Base-by-base conservation (phyloP, 2,329 filamentous ascomycete genomes). In the Pseudonectria buxi region DNA sequence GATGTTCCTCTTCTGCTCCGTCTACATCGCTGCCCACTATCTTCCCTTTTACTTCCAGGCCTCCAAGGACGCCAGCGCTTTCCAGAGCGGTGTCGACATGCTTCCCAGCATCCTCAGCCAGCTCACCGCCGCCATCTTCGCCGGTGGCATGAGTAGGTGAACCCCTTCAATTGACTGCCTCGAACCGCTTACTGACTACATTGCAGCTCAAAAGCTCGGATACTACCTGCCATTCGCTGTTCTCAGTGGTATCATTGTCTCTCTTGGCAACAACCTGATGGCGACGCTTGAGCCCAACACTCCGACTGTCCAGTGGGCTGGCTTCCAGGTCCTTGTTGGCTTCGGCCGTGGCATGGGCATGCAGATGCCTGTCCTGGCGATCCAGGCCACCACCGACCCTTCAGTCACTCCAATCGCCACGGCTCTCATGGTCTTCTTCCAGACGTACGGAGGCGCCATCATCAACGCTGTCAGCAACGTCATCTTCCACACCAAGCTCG, bases 41-140 rank as follows among this genome's bases (percentile, higher is more conserved):
- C 53, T 72, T 5, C 69, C 71, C 2, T 59, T 73, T 40, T 74
- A 70, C 58, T 72, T 75, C 52, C 67, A 75, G 53, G 61, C 63
- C 24, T 59, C 73, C 41, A 62, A 62, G 39, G 59, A 47, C 22
- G 39, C 44, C 4, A 45, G 53, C 4, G 53, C 55, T 4, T 48
- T 58, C 14, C 40, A 36, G 13, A 54, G 53, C 18, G 55, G 56
- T 28, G 46, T 58, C 5, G 36, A 54, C 14, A 40, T 57, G 28
- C 39, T 59, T 16, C 56, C 56, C n/a, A 41, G 47, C 31, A 46
- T 55, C 30, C 42, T 53, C 29, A 41, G 41, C 29, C 31, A 56
- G 35, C 43, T 58, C 7, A 35, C 51, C 9, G 34, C 46, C 24
- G 52, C 51, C 4, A 42, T 50, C 16, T 9, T 37, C 4, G 44